phyloP scores from a whole-genome alignment of 2,329 filamentous ascomycete genomes.

The Metarhizium album region DNA sequence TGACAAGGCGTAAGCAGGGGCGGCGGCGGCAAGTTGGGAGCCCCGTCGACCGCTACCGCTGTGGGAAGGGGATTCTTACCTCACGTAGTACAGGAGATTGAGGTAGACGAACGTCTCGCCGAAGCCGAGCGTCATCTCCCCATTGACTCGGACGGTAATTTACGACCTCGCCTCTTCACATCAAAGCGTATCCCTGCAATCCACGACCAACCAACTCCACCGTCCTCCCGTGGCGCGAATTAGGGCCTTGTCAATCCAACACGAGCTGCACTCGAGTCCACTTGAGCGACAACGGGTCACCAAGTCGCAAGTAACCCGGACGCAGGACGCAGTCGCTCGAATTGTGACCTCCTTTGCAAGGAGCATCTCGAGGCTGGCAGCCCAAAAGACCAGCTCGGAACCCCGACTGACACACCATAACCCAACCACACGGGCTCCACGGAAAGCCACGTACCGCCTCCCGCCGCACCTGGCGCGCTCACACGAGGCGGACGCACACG shows the following conservation, averaged over 20 bases:
- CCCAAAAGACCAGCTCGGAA: not conserved
- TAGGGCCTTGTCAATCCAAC: not conserved
- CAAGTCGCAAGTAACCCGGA: too few species aligned
- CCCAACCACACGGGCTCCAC: not conserved
- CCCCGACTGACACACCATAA: too few species aligned
- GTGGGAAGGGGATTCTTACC: too few species aligned
- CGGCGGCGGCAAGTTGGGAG: too few species aligned
- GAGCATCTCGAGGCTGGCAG: not conserved
- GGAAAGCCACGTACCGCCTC: not conserved
- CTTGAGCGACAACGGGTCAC: not conserved
- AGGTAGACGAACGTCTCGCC: too few species aligned
- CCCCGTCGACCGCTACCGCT: too few species aligned
- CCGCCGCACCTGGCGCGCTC: not conserved
- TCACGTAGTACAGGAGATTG: too few species aligned
- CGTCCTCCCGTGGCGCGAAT: conserved; percentile 2
- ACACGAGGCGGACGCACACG: not conserved
- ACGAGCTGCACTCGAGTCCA: not conserved
- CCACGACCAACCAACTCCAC: not conserved
- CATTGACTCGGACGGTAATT: not conserved
- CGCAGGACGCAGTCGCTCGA: not conserved
- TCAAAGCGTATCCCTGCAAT: not conserved
- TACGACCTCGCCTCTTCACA: not conserved
- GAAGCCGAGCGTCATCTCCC: too few species aligned
- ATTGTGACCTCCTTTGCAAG: not conserved
- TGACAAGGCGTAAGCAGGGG: too few species aligned